Percentiles rank a stretch among this genome's conserved stretches.
Evolutionary conservation across 306 rosid genomes (phyloP).

Genomic region (Vigna hirtella): DNA sequence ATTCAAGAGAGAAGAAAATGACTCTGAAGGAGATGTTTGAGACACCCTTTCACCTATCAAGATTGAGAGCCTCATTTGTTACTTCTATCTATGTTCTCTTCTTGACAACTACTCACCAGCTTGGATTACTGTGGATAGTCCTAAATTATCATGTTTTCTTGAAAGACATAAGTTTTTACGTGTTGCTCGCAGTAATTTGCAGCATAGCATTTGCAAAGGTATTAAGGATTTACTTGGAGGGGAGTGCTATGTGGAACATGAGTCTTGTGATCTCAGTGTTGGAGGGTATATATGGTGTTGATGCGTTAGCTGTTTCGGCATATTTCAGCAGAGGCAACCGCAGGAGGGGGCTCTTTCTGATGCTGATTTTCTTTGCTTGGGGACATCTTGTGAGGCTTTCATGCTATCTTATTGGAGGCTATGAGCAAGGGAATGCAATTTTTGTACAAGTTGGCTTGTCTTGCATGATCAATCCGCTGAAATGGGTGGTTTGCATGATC

Average conservation of each 20-base stretch:
- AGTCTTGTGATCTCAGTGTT: conserved; percentile 60
- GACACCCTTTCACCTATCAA: conserved; percentile 29
- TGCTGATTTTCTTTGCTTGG: conserved; percentile 61
- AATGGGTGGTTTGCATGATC: conserved; percentile 62
- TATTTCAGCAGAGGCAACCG: conserved; percentile 51
- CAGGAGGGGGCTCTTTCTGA: conserved; percentile 54
- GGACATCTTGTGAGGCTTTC: conserved; percentile 55
- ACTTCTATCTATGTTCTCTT: conserved; percentile 49
- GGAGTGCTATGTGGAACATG: conserved; percentile 69
- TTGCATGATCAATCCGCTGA: conserved; percentile 54
- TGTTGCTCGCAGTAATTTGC: conserved; percentile 30
- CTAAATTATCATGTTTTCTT: conserved; percentile 20
- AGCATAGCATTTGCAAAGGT: conserved; percentile 39
- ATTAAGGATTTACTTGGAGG: conserved; percentile 53
- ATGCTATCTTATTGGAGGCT: conserved; percentile 49
- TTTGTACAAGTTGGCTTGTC: conserved; percentile 45
- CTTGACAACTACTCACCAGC: conserved; percentile 40
- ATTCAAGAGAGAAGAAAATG: conserved; percentile 43
- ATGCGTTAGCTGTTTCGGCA: conserved; percentile 53
- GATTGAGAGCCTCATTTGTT: conserved; percentile 44
- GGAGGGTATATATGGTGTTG: conserved; percentile 55
- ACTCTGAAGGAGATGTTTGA: conserved; percentile 46
- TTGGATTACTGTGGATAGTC: conserved; percentile 45
- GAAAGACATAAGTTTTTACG: not conserved
- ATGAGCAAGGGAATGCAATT: conserved; percentile 40